Conservation (phyloP, 306 rosid genomes). For the Lagenaria siceraria region DNA sequence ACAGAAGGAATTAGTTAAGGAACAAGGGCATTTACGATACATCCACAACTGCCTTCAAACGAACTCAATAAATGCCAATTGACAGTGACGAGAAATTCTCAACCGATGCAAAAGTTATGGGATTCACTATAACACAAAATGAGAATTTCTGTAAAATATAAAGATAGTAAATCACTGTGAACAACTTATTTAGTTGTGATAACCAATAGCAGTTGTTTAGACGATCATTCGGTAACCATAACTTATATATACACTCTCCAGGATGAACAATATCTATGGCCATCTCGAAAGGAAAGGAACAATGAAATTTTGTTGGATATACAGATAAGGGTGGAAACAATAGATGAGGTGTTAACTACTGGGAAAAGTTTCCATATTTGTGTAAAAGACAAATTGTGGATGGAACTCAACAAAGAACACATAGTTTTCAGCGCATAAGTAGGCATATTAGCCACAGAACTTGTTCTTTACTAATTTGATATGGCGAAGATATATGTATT, state of each 20-base stretch:
- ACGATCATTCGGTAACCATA: neutral
- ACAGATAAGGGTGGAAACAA: neutral
- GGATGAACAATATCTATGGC: neutral
- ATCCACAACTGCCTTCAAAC: neutral
- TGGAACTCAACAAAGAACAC: neutral
- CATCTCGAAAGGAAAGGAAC: neutral
- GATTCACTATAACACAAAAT: neutral
- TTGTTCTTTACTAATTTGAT: neutral
- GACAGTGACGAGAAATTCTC: neutral
- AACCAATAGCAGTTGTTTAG: neutral
- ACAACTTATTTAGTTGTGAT: neutral
- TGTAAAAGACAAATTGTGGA: neutral
- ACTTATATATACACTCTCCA: neutral
- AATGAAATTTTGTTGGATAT: neutral
- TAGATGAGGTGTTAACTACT: neutral
- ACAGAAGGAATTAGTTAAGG: slow-evolving; percentile 13
- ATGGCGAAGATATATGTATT: neutral
- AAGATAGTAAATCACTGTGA: neutral
- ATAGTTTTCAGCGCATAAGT: neutral
- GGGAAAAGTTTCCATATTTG: neutral
- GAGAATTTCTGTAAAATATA: neutral
- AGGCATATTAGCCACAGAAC: neutral
- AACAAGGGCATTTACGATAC: neutral
- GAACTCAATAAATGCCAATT: neutral
- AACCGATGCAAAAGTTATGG: neutral